Evolutionary conservation across 2,329 filamentous ascomycete species (phyloP).

Genomic region (Fusarium sororula): DNA sequence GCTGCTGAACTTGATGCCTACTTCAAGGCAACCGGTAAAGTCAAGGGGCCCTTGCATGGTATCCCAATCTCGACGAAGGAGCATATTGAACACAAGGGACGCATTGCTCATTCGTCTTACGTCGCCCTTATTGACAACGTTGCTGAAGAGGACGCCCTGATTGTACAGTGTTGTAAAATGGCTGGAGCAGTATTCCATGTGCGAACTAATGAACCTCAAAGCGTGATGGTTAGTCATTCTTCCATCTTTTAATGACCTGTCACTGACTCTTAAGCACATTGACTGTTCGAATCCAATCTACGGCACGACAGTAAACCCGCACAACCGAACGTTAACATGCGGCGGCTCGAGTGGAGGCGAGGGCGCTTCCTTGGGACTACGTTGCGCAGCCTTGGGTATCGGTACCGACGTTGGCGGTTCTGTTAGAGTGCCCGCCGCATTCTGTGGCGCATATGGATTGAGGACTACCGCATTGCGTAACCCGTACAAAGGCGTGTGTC

Average conservation of each 20-base stretch:
- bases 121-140: neutral
- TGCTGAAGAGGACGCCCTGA: neutral
- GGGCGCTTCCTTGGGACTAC: neutral
- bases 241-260: rapidly evolving
- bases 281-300: neutral
- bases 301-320: neutral
- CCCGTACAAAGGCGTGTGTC: neutral
- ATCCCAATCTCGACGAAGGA: neutral
- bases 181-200: neutral
- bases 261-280: neutral
- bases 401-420: neutral
- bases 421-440: neutral
- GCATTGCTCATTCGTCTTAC: neutral
- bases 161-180: neutral
- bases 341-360: neutral
- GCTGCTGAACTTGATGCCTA: neutral
- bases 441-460: neutral
- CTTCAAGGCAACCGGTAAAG: neutral
- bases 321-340: neutral
- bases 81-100: neutral
- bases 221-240: neutral
- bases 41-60: neutral
- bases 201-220: neutral
- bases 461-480: neutral
- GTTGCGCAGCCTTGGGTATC: neutral